Conservation (phyloP, 345 rosid genomes). For the Hevea brasiliensis region DNA sequence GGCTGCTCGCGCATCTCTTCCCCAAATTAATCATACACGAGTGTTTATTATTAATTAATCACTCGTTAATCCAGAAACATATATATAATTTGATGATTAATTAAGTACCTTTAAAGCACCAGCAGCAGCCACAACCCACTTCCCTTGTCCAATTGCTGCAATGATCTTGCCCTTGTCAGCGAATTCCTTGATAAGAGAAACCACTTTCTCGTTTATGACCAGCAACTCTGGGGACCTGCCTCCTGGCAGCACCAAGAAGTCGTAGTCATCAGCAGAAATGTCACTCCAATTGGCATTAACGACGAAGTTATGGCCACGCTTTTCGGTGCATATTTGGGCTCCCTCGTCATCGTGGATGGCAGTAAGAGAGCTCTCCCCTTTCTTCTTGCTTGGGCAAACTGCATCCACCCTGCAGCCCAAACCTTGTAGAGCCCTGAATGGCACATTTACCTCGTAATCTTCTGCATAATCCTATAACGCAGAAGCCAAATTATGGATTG, state of each 20-base stretch:
- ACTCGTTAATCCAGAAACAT: no score
- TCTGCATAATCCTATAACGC: conserved; percentile 46
- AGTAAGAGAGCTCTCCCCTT: conserved; percentile 46
- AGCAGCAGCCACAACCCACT: conserved; percentile 46
- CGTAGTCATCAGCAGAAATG: conserved; percentile 40
- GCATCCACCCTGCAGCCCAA: conserved; percentile 48
- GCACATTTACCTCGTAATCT: conserved; percentile 46
- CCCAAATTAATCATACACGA: conserved; percentile 24
- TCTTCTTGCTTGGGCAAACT: conserved; percentile 48
- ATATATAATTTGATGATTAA: no score
- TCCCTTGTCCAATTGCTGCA: conserved; percentile 49
- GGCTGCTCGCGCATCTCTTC: conserved; percentile 44
- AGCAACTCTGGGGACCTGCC: conserved; percentile 58
- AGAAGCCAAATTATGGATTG: no score
- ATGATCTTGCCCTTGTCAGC: conserved; percentile 38
- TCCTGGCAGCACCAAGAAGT: conserved; percentile 50
- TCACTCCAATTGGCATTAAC: conserved; percentile 44
- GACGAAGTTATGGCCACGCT: conserved; percentile 45
- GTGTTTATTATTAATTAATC: not conserved
- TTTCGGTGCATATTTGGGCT: conserved; percentile 36
- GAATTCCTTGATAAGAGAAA: conserved; percentile 40
- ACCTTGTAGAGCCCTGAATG: conserved; percentile 49
- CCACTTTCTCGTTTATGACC: conserved; percentile 39
- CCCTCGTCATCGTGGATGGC: conserved; percentile 48
- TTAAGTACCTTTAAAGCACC: conserved; percentile 38